phyloP scores from a whole-genome alignment of 306 rosid species.

The Hippophae rhamnoides region DNA sequence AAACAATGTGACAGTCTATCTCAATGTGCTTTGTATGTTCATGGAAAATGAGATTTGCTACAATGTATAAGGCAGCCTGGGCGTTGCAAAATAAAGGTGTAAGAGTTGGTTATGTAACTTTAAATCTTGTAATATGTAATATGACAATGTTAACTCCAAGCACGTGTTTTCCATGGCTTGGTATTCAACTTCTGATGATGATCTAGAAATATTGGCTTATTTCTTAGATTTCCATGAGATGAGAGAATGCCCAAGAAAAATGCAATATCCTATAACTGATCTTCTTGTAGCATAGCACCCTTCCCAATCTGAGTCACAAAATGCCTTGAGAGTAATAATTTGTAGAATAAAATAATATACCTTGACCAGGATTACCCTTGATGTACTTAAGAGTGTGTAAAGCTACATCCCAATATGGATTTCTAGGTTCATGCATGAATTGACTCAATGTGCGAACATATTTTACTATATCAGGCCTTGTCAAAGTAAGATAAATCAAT shows the following conservation, averaged over 20 bases:
- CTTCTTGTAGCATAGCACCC: constrained; percentile 10
- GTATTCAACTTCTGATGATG: no score
- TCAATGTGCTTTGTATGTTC: no score
- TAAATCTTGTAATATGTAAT: background rate
- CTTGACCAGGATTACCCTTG: constrained; percentile 4
- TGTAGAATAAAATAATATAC: background rate
- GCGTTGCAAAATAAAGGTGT: background rate
- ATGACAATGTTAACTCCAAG: no score
- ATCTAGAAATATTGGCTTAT: no score
- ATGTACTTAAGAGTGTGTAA: background rate
- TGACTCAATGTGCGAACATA: no score
- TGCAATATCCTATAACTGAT: background rate
- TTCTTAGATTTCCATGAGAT: no score
- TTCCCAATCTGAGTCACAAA: constrained; percentile 7
- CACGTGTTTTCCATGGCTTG: no score
- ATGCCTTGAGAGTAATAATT: background rate
- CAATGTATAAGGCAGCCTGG: background rate
- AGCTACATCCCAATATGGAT: background rate
- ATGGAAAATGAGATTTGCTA: no score
- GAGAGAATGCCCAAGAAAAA: no score
- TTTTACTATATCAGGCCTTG: no score
- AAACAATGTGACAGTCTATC: no score
- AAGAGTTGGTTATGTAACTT: background rate
- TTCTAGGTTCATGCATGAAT: no score
- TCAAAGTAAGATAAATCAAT: background rate